These are phyloP conservation scores for Thalassiosira sp. DNA, from an alignment of 352 stramenopile genomes.

Conservation along the genomic window DNA sequence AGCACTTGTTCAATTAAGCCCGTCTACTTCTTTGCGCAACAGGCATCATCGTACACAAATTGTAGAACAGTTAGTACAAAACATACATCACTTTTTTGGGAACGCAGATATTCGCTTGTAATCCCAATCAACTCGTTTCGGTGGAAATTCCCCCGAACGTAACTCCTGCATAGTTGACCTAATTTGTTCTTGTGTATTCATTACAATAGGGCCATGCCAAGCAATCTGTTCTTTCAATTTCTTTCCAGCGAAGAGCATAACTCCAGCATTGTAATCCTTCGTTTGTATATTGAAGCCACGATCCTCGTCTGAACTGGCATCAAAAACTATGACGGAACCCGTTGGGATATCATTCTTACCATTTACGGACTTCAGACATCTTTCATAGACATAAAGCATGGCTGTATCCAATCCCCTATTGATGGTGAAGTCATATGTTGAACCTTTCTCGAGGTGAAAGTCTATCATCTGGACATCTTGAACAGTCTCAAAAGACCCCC, in stretches of 20 bases:
- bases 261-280: conserved; percentile 12
- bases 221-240: conserved; percentile 66
- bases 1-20: no score
- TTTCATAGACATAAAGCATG: conserved; percentile 64
- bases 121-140: conserved; percentile 64
- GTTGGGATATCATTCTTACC: conserved; percentile 3
- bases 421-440: conserved; percentile 37
- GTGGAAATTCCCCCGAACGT: conserved; percentile 54
- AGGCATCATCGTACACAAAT: no score
- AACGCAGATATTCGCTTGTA: conserved; percentile 47
- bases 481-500: conserved; percentile 50
- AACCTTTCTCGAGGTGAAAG: conserved; percentile 29
- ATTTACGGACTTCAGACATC: conserved; percentile 34
- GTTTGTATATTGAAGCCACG: neutral
- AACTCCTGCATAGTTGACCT: conserved; percentile 50
- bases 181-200: conserved; percentile 66
- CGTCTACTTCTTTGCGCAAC: no score
- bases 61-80: no score
- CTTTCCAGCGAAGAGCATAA: conserved; percentile 65
- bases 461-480: conserved; percentile 62
- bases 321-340: conserved; percentile 17
- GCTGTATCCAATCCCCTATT: conserved; percentile 48
- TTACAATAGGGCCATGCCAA: conserved; percentile 70
- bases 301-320: neutral
- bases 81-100: conserved; percentile 18